Evolutionary conservation across 768 basidiomycete species (phyloP), one percentile per base, ranked within the genome.

Genomic region (Suillus ampliporus): DNA sequence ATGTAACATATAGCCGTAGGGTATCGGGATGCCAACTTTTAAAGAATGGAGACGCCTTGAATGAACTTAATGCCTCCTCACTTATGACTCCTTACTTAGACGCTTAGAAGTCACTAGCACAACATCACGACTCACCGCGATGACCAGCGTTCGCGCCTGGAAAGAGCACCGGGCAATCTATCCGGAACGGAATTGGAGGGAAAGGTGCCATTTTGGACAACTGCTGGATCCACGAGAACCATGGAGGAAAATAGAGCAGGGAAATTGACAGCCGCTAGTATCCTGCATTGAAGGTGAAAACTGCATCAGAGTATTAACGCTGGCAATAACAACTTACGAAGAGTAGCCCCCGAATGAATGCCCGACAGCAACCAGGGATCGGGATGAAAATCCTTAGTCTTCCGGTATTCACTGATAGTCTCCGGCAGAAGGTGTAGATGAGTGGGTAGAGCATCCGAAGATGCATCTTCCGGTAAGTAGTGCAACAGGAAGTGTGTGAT

Each of bases 281-380:
- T 72, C 19, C 89, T 92, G 65, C 11, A 23, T 26, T 28, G 14
- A 10, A 58, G 34, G 51, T n/a, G 19, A 37, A 28, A 37, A 34
- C 26, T 15, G n/a, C 34, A 63, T 65, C 21, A 63, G 46, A 43
- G 23, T 43, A 34, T 41, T 11, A 19, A 37, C 3, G 35, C 28
- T 9, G 15, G 23, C 19, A 11, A 52, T 28, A 60, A 61, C 11
- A 60, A 80, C 91, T 69, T 70, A 92, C 88, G 86, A 82, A 2
- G 87, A 86, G 69, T 88, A 88, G 3, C 91, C 95, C 23, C 95
- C 93, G 60, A 92, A 88, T 0, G 93, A 95, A 70, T 97, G 95
- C 0, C 94, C 95, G 3, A 94, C 77, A 5, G 80, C 86, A 26
- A 94, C 79, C 3, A 95, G 68, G 21, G 74, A 84, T 41, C 89